Percentiles rank a stretch among this genome's conserved stretches.
phyloP scores from a whole-genome alignment of 1,284 basidiomycete species.

The Marasmius fiardii region DNA sequence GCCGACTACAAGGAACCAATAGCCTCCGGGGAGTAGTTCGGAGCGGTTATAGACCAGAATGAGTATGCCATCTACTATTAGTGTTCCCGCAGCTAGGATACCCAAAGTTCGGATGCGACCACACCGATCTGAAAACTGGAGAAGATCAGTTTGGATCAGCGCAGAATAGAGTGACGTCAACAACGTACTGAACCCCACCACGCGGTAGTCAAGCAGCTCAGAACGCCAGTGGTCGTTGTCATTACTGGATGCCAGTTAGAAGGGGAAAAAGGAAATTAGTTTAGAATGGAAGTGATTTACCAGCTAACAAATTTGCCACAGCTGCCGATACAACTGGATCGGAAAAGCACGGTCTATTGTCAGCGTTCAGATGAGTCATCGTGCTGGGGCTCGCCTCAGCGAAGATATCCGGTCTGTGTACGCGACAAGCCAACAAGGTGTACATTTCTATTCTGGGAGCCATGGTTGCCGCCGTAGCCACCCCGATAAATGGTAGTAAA shows the following conservation, averaged over 20 bases:
- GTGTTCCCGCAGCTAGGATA: conserved; percentile 57
- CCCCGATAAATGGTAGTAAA: conserved; percentile 48
- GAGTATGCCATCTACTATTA: conserved; percentile 66
- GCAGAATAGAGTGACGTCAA: neutral
- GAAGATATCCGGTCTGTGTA: conserved; percentile 52
- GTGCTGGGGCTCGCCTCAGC: conserved; percentile 16
- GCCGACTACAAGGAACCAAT: conserved; percentile 79
- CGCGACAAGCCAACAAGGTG: conserved; percentile 51
- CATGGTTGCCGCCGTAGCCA: conserved; percentile 50
- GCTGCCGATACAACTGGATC: conserved; percentile 73
- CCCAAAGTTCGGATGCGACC: conserved; percentile 72
- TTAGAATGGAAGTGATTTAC: conserved; percentile 43
- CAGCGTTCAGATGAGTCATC: neutral
- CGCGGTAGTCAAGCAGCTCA: conserved; percentile 73
- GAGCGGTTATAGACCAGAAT: conserved; percentile 63
- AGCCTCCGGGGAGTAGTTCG: conserved; percentile 68
- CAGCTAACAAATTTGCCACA: conserved; percentile 64
- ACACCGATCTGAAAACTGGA: conserved; percentile 74
- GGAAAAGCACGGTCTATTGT: conserved; percentile 48
- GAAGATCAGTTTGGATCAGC: neutral
- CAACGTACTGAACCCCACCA: conserved; percentile 75
- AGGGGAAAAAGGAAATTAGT: too few species aligned
- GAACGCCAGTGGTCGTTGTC: conserved; percentile 65
- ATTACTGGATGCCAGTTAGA: conserved; percentile 40
- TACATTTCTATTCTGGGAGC: conserved; percentile 69